phyloP scores from a whole-genome alignment of 345 rosid genomes.

The Citrus trifoliata region DNA sequence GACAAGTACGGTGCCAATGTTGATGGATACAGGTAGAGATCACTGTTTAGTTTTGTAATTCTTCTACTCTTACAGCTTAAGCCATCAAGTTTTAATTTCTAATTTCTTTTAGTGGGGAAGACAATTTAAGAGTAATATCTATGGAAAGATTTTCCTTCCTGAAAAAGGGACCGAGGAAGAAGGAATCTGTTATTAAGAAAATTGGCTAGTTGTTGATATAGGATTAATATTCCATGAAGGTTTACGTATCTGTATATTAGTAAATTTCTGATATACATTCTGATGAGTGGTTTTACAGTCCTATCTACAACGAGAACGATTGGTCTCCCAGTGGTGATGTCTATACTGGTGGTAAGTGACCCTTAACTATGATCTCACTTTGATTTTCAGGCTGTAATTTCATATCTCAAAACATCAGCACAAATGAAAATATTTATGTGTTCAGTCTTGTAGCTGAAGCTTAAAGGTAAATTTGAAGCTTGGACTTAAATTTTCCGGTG shows the following conservation, averaged over 20 bases:
- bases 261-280: too few relatives aligned
- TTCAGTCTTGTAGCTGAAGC: not conserved
- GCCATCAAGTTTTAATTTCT: not conserved
- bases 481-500: not conserved
- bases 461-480: not conserved
- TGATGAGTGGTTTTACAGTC: constrained; percentile 39
- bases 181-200: too few relatives aligned
- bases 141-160: too few relatives aligned
- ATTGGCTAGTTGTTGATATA: too few relatives aligned
- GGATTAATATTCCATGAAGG: too few relatives aligned
- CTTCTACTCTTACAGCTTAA: not conserved
- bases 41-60: not conserved
- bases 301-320: constrained; percentile 59
- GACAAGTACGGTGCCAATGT: constrained; percentile 99
- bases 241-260: too few relatives aligned
- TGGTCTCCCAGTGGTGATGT: constrained; percentile 86
- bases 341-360: constrained; percentile 62
- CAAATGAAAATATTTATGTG: not conserved
- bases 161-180: too few relatives aligned
- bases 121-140: not conserved
- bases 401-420: too few relatives aligned
- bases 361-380: not conserved
- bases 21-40: constrained; percentile 79
- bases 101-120: not conserved
- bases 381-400: not conserved